Conservation (phyloP, 2,329 filamentous ascomycete genomes). For the Diaporthe vaccinii region DNA sequence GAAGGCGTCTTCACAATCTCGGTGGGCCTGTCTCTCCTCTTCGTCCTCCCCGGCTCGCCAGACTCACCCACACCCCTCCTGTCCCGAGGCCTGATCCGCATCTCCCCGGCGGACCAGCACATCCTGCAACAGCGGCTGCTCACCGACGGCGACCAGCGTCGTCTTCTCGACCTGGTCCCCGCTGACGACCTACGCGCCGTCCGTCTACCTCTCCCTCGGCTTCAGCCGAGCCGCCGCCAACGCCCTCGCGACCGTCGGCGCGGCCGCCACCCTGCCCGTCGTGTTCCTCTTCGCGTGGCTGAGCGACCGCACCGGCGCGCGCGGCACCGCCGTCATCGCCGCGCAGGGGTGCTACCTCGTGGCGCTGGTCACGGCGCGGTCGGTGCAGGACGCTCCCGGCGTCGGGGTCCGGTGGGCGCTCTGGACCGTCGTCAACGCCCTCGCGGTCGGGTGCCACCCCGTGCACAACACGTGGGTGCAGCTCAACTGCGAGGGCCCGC, state of each 20-base stretch:
- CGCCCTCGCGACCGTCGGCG: slow-evolving; percentile 59
- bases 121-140: slow-evolving; percentile 53
- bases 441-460: slow-evolving; percentile 67
- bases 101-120: slow-evolving; percentile 51
- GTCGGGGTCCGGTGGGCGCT: slow-evolving; percentile 61
- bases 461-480: slow-evolving; percentile 67
- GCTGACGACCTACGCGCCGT: slow-evolving; percentile 64
- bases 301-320: slow-evolving; percentile 60
- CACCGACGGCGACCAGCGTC: slow-evolving; percentile 55
- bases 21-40: slow-evolving; percentile 55
- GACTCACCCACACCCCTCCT: slow-evolving; percentile 55
- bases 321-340: slow-evolving; percentile 58
- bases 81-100: slow-evolving; percentile 54
- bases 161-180: slow-evolving; percentile 68
- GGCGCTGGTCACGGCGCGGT: slow-evolving; percentile 56
- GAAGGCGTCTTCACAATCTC: slow-evolving; percentile 60
- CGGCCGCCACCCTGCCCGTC: slow-evolving; percentile 59
- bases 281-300: slow-evolving; percentile 63
- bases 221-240: slow-evolving; percentile 62
- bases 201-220: slow-evolving; percentile 57
- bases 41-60: slow-evolving; percentile 59
- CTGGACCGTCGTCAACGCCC: slow-evolving; percentile 64
- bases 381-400: slow-evolving; percentile 53
- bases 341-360: slow-evolving; percentile 61
- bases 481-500: slow-evolving; percentile 61